Evolutionary conservation across 495 filamentous ascomycete species (phyloP).

Genomic region (Barbatosphaeria neglecta): DNA sequence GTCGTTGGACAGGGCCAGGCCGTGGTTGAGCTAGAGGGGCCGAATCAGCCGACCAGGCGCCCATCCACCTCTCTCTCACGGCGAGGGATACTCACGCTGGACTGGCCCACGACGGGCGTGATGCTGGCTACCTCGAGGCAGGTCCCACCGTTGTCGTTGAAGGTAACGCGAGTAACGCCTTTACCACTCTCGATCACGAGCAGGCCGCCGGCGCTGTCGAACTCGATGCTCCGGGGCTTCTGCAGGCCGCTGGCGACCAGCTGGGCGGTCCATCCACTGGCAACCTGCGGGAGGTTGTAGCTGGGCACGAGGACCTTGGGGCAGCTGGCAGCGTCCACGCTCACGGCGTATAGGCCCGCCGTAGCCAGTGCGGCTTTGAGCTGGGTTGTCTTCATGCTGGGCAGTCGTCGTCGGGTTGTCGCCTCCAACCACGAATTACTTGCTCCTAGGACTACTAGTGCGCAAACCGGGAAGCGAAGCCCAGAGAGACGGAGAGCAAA

Average conservation of each 20-base stretch:
- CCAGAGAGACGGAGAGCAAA: too few species aligned
- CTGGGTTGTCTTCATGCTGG: constrained; percentile 8
- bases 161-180: constrained; percentile 38
- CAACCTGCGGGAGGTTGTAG: constrained; percentile 42
- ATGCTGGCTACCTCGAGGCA: constrained; percentile 33
- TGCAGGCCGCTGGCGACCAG: constrained; percentile 41
- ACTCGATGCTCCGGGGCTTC: constrained; percentile 45
- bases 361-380: constrained; percentile 3
- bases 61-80: background rate
- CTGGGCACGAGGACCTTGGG: constrained; percentile 12
- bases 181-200: constrained; percentile 42
- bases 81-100: constrained; percentile 19
- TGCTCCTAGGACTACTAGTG: too few species aligned
- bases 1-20: constrained; percentile 50
- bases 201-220: constrained; percentile 44
- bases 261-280: constrained; percentile 41
- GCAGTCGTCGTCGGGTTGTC: background rate
- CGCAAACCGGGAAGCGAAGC: too few species aligned
- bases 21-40: constrained; percentile 40
- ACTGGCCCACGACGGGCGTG: constrained; percentile 23
- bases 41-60: background rate
- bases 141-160: constrained; percentile 38
- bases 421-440: too few species aligned
- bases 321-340: constrained; percentile 14
- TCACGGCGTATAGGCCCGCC: constrained; percentile 8